Base-by-base conservation (phyloP, 768 basidiomycete species). In the Hortiboletus flavorubellus region DNA sequence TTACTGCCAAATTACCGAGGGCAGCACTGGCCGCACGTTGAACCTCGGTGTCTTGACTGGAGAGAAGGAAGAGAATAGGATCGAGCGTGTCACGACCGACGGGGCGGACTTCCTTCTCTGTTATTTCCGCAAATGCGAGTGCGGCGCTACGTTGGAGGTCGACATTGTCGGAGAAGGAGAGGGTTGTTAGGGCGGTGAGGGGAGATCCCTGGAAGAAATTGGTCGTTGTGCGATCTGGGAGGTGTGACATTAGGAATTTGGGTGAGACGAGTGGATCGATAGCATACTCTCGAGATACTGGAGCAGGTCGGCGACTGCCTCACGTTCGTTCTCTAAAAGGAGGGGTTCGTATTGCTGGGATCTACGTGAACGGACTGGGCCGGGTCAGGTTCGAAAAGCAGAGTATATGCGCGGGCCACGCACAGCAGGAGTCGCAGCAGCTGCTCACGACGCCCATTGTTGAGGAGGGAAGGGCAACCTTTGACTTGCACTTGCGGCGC, bases 141-240 rank as follows among this genome's bases (percentile, higher is more conserved):
- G 97, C 97, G 2, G 97, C 97, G 60, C 93, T 96, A 47, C 97
- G 85, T 77, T 99, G 97, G 18, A 99, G 81, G 76, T 98, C 97
- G 62, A 99, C 96, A 75, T 99, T 99, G 76, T 98, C 97, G 21
- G 91, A 94, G 78, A 98, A 99, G 23, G 94, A 96, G 59, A 99
- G 88, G 48, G 93, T 98, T 12, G 96, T 98, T 53, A 99, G 78
- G 38, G 97, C 94, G 49, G 87, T 80, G 55, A 99, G 86, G 18
- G 97, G 96, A 16, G 87, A 85, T 52, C 96, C 97, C 49, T 83
- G 80, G 78, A 98, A 99, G 82, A 99, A 99, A 77, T 99, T 98
- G 75, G 97, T 98, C 8, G 93, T 94, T 3, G 91, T 88, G 63
- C 97, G 92, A 81, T 99, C 96, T 52, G 59, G 31, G 34, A 46